A percentile compares a stretch with the other conserved stretches of the same genome.
These are phyloP conservation scores for Tetrastigma voinierianum DNA, from an alignment of 164 flowering plant genomes.

Conservation along the genomic window DNA sequence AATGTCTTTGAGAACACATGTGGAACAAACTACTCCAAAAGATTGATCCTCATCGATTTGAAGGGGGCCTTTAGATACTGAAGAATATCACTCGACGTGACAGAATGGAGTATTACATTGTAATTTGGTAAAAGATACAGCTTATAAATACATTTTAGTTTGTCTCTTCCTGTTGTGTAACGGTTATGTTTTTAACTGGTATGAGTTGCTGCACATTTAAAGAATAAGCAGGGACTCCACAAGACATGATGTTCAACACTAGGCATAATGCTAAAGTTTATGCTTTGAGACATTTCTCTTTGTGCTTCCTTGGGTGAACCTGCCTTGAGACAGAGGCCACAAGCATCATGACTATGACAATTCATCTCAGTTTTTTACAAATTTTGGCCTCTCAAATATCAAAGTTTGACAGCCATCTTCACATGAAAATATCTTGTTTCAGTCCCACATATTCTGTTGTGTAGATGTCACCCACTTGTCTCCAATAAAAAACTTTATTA, in stretches of 20 bases:
- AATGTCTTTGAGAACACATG: not conserved
- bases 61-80: not conserved
- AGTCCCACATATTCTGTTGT: not conserved
- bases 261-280: not conserved
- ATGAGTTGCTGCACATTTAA: not conserved
- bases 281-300: not conserved
- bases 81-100: not conserved
- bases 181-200: not conserved
- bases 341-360: not conserved
- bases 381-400: not conserved
- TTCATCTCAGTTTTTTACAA: not conserved
- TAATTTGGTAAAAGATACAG: not conserved
- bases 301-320: not conserved
- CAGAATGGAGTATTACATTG: not conserved
- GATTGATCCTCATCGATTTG: not conserved
- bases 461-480: not conserved
- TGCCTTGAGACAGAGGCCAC: not conserved
- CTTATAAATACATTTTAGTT: not conserved
- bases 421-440: not conserved
- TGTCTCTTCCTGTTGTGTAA: not conserved
- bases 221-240: not conserved
- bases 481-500: no score
- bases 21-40: not conserved
- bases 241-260: not conserved
- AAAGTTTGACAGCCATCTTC: not conserved